These are phyloP conservation scores for Talinum fruticosum DNA, from an alignment of 148 eudicot genomes.

Conservation along the genomic window DNA sequence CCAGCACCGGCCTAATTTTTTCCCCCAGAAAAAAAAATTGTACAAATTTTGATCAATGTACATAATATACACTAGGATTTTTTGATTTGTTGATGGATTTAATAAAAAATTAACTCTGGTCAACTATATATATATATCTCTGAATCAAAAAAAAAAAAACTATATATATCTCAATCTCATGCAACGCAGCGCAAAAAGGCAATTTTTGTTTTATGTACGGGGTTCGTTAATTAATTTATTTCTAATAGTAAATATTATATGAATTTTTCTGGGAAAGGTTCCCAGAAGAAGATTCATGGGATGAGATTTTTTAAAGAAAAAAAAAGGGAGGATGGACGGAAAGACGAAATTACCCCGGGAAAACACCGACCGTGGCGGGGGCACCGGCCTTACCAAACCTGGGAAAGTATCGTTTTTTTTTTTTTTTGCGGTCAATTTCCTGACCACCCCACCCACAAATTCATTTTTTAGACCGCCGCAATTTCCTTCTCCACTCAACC, in stretches of 20 bases:
- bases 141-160: no score
- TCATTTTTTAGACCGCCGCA: background rate
- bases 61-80: background rate
- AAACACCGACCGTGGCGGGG: background rate
- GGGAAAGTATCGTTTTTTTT: background rate
- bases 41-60: background rate
- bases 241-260: background rate
- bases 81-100: no score
- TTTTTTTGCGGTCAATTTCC: background rate
- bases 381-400: background rate
- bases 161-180: background rate
- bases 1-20: background rate
- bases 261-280: background rate
- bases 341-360: background rate
- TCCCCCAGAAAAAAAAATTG: background rate
- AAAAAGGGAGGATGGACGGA: background rate
- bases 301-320: background rate
- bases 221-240: background rate
- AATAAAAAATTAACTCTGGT: background rate
- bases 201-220: background rate
- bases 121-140: no score
- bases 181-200: background rate
- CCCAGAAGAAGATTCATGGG: background rate
- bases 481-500: no score
- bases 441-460: background rate